A percentile compares a stretch with the other conserved stretches of the same genome.
These are phyloP conservation scores for Puccinia polysora DNA, from an alignment of 1,284 basidiomycete genomes.

Conservation along the genomic window DNA sequence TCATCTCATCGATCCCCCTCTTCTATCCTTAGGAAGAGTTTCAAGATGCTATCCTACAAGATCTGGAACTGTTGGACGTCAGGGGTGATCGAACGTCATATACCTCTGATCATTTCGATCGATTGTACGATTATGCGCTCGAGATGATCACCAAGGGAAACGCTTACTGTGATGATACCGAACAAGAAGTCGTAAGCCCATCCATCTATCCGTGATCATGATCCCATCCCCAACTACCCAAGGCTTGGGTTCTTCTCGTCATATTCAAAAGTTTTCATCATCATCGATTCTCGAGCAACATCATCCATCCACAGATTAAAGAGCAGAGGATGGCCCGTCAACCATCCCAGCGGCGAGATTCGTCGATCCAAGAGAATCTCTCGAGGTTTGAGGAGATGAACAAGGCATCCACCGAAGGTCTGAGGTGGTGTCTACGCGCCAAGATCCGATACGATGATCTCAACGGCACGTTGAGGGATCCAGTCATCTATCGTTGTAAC, in stretches of 20 bases:
- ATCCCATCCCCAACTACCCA: no score
- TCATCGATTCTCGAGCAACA: no score
- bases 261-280: no score
- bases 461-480: constrained; percentile 95
- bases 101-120: constrained; percentile 94
- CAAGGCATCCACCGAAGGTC: constrained; percentile 71
- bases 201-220: no score
- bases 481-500: constrained; percentile 96
- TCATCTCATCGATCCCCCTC: background rate
- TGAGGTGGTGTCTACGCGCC: constrained; percentile 88
- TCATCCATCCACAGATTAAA: constrained; percentile 71
- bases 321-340: constrained; percentile 84
- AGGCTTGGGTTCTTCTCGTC: no score
- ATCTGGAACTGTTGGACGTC: constrained; percentile 78
- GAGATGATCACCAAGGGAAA: constrained; percentile 81
- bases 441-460: constrained; percentile 91
- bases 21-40: constrained; percentile 67
- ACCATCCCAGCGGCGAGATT: constrained; percentile 76
- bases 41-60: constrained; percentile 86
- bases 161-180: constrained; percentile 91
- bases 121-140: constrained; percentile 73
- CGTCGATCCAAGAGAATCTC: constrained; percentile 77
- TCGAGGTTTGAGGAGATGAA: constrained; percentile 86
- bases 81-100: constrained; percentile 77
- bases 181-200: constrained; percentile 67